Evolutionary conservation across 352 stramenopile species (phyloP).

Genomic region (Pythium phragmiticola): DNA sequence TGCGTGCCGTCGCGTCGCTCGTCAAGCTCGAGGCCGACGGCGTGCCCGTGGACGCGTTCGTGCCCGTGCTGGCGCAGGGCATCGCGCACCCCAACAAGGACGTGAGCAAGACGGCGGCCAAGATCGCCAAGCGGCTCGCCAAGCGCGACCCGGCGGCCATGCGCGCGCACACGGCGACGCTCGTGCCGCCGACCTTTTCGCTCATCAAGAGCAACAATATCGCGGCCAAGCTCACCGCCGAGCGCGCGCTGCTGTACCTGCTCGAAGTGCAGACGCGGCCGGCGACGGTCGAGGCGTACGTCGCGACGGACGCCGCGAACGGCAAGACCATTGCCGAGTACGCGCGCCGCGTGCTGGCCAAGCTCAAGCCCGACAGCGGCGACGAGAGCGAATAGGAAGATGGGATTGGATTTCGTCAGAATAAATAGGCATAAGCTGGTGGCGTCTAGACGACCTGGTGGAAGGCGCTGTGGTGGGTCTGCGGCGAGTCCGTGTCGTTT

Average conservation of each 20-base stretch:
- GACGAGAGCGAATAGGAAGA: constrained; percentile 70
- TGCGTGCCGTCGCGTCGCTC: constrained; percentile 55
- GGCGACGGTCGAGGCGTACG: constrained; percentile 75
- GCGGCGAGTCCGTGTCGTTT: constrained; percentile 5
- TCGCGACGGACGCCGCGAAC: constrained; percentile 50
- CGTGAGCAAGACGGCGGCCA: constrained; percentile 64
- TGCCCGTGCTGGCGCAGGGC: constrained; percentile 57
- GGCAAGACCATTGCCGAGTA: constrained; percentile 89
- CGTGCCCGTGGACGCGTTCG: constrained; percentile 38
- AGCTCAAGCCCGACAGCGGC: constrained; percentile 84
- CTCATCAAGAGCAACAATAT: constrained; percentile 90
- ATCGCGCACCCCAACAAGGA: constrained; percentile 82
- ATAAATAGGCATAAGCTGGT: constrained; percentile 8
- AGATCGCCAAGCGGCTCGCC: constrained; percentile 69
- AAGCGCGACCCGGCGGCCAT: constrained; percentile 64
- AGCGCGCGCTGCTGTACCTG: constrained; percentile 85
- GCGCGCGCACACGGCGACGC: constrained; percentile 46
- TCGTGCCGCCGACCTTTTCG: constrained; percentile 80
- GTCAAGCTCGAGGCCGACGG: constrained; percentile 49
- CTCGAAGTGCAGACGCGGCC: constrained; percentile 82
- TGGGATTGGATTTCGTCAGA: not conserved
- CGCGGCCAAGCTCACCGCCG: constrained; percentile 82
- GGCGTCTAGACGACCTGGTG: constrained; percentile 17
- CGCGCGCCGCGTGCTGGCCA: constrained; percentile 80
- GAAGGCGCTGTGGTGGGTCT: constrained; percentile 4